These are phyloP conservation scores for Dictyophora rubrovolvata DNA, from an alignment of 768 basidiomycete genomes.

Conservation along the genomic window DNA sequence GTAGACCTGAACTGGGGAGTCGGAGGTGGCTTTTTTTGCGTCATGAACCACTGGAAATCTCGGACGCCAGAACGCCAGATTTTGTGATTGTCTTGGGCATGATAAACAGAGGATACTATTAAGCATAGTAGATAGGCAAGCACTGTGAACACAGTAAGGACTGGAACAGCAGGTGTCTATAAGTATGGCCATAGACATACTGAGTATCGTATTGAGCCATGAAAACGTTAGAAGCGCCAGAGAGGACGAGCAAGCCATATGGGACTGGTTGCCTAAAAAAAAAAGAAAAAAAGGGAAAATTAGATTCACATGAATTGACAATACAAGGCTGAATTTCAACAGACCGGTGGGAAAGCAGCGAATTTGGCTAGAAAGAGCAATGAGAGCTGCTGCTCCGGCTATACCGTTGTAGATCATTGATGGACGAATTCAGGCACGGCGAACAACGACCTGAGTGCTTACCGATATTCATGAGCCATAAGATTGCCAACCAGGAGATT, in stretches of 20 bases:
- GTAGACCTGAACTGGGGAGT: conserved; percentile 23
- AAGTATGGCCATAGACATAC: conserved; percentile 24
- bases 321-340: not conserved
- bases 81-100: conserved; percentile 32
- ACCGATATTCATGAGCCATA: conserved; percentile 55
- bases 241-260: conserved; percentile 37
- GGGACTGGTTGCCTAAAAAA: not conserved
- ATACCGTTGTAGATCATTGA: not conserved
- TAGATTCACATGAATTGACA: not conserved
- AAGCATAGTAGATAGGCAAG: conserved; percentile 47
- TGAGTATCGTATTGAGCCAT: conserved; percentile 36
- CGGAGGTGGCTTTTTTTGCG: conserved; percentile 11
- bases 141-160: conserved; percentile 28
- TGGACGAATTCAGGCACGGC: conserved; percentile 1
- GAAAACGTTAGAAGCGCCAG: conserved; percentile 49
- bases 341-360: conserved; percentile 27
- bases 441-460: conserved; percentile 17
- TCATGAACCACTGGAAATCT: conserved; percentile 30
- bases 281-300: not conserved
- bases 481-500: conserved; percentile 46
- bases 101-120: conserved; percentile 34
- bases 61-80: conserved; percentile 46
- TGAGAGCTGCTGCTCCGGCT: conserved; percentile 46
- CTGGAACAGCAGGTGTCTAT: not conserved
- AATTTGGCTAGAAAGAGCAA: conserved; percentile 27